phyloP scores from a whole-genome alignment of 2,329 filamentous ascomycete genomes.

The Aspergillus vadensis region DNA sequence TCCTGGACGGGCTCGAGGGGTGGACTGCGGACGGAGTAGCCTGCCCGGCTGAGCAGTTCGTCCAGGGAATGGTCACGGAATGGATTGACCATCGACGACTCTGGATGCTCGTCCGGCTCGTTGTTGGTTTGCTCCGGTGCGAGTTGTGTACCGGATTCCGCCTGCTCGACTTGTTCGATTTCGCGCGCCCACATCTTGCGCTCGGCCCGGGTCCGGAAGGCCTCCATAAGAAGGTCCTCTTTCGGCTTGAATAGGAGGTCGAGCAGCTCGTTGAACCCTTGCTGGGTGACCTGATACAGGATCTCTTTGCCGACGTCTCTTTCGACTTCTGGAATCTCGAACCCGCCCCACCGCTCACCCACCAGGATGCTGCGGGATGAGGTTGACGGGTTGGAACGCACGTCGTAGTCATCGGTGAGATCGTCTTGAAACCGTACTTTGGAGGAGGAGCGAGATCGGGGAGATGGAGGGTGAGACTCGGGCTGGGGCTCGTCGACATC shows the following conservation, averaged over 20 bases:
- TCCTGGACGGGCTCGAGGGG: conserved; percentile 21
- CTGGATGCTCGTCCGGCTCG: conserved; percentile 31
- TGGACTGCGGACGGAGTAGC: conserved; percentile 39
- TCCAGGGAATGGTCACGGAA: conserved; percentile 44
- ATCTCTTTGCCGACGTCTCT: conserved; percentile 84
- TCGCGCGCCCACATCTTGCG: conserved; percentile 57
- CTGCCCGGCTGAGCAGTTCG: conserved; percentile 46
- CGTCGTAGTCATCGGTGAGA: conserved; percentile 65
- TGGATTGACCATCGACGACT: conserved; percentile 31
- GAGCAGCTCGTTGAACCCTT: conserved; percentile 89
- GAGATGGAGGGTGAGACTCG: conserved; percentile 46
- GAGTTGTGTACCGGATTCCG: conserved; percentile 31
- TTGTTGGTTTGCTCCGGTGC: conserved; percentile 18
- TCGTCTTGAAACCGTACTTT: conserved; percentile 78
- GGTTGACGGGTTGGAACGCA: conserved; percentile 69
- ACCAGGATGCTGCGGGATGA: conserved; percentile 69
- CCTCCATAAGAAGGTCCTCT: conserved; percentile 73
- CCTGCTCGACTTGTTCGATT: conserved; percentile 41
- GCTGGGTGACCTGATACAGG: conserved; percentile 86
- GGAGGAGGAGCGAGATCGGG: conserved; percentile 72
- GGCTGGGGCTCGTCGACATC: conserved; percentile 49
- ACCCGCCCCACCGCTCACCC: conserved; percentile 72
- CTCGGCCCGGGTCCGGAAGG: conserved; percentile 62
- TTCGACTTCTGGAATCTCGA: conserved; percentile 78
- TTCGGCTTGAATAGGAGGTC: conserved; percentile 80